These are phyloP conservation scores for Amanita thiersii DNA, from an alignment of 768 basidiomycete genomes.

Conservation along the genomic window DNA sequence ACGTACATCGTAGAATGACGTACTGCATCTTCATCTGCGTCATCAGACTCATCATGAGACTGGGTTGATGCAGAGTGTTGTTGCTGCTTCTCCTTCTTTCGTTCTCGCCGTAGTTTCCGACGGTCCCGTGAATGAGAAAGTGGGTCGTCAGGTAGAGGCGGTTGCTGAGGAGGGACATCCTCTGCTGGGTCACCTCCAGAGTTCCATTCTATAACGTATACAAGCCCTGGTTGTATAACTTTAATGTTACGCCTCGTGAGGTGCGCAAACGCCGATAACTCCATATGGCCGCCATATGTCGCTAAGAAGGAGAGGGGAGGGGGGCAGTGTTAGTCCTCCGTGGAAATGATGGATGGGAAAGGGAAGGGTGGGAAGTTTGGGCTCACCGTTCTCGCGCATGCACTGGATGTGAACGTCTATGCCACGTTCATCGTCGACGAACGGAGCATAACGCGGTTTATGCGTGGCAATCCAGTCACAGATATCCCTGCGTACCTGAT, in stretches of 20 bases:
- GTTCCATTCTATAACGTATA: slow-evolving; percentile 83
- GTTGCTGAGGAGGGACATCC: slow-evolving; percentile 8
- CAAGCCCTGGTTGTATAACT: slow-evolving; percentile 86
- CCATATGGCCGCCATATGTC: slow-evolving; percentile 90
- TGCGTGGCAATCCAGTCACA: slow-evolving; percentile 76
- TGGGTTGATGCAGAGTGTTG: neutral
- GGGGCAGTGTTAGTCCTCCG: slow-evolving; percentile 6
- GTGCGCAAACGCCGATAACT: slow-evolving; percentile 88
- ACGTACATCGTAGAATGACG: slow-evolving; percentile 55
- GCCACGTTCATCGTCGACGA: slow-evolving; percentile 80
- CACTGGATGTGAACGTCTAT: slow-evolving; percentile 62
- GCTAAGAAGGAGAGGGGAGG: slow-evolving; percentile 31
- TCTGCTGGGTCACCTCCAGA: slow-evolving; percentile 40
- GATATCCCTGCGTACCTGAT: slow-evolving; percentile 61
- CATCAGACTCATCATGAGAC: slow-evolving; percentile 10
- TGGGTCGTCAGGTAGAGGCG: slow-evolving; percentile 12
- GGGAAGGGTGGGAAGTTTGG: slow-evolving; percentile 4
- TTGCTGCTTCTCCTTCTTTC: slow-evolving; percentile 6
- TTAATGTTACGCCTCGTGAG: slow-evolving; percentile 74
- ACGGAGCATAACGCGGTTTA: slow-evolving; percentile 70
- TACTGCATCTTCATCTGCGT: slow-evolving; percentile 9
- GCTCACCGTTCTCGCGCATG: slow-evolving; percentile 73
- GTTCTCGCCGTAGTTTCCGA: slow-evolving; percentile 8
- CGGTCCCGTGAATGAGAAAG: slow-evolving; percentile 5
- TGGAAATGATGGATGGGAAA: slow-evolving; percentile 3